These are phyloP conservation scores for Akanthomyces dipterigenus DNA, from an alignment of 2,329 filamentous ascomycete genomes.

Conservation along the genomic window DNA sequence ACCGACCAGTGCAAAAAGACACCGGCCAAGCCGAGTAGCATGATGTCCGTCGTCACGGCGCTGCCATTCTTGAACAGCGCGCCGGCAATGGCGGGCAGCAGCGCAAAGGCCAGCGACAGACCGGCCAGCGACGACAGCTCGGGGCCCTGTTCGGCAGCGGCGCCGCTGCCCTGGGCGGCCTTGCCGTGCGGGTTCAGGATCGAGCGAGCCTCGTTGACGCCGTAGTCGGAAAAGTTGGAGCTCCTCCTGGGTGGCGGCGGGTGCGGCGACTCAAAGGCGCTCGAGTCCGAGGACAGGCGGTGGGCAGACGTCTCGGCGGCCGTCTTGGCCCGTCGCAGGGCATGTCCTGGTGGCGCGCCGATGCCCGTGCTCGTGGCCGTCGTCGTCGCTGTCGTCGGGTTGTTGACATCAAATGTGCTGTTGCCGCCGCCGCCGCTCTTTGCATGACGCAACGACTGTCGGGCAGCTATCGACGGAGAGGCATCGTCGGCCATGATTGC, in stretches of 20 bases:
- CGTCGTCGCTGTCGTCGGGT: neutral
- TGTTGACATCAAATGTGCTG: neutral
- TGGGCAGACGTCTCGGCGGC: slow-evolving; percentile 27
- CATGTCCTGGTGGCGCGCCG: slow-evolving; percentile 25
- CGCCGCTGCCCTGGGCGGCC: slow-evolving; percentile 12
- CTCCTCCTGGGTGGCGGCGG: slow-evolving; percentile 52
- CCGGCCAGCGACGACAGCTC: slow-evolving; percentile 69
- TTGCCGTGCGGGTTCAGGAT: slow-evolving; percentile 52
- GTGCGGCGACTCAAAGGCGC: slow-evolving; percentile 19
- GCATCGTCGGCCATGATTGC: slow-evolving; percentile 17
- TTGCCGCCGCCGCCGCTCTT: slow-evolving; percentile 9
- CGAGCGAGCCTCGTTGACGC: slow-evolving; percentile 62
- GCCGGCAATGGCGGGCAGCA: slow-evolving; percentile 80
- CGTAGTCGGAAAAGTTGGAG: slow-evolving; percentile 73
- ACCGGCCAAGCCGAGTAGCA: slow-evolving; percentile 70
- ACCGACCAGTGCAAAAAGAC: slow-evolving; percentile 92
- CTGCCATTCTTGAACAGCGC: slow-evolving; percentile 80
- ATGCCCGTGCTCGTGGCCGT: slow-evolving; percentile 7
- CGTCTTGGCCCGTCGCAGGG: slow-evolving; percentile 35
- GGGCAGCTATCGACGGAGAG: slow-evolving; percentile 9
- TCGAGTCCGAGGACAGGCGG: slow-evolving; percentile 21
- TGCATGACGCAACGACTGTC: slow-evolving; percentile 7
- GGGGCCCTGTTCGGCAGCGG: slow-evolving; percentile 19
- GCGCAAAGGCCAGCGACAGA: slow-evolving; percentile 73
- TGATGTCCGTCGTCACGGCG: slow-evolving; percentile 75